Percentiles rank a stretch among this genome's conserved stretches.
Conservation (phyloP, 2,329 filamentous ascomycete species). For the Beauveria sp. region DNA sequence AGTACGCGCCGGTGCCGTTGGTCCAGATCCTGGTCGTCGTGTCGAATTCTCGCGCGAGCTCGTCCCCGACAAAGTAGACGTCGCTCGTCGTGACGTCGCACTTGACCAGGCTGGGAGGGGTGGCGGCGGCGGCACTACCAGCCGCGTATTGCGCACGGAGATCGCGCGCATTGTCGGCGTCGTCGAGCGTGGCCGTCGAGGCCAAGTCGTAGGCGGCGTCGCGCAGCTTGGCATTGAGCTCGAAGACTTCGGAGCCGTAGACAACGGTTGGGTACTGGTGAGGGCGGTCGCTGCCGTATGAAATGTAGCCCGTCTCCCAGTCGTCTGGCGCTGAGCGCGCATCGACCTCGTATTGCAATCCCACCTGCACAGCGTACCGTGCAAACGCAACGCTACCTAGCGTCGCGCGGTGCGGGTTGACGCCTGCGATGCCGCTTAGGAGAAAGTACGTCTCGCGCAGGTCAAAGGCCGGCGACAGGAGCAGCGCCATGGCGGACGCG, state of each 20-base stretch:
- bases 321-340: constrained; percentile 57
- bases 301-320: constrained; percentile 61
- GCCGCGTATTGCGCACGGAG: constrained; percentile 47
- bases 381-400: constrained; percentile 60
- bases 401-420: constrained; percentile 61
- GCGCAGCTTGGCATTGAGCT: constrained; percentile 53
- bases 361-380: constrained; percentile 64
- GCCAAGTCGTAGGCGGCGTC: constrained; percentile 45
- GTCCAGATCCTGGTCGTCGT: constrained; percentile 57
- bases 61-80: constrained; percentile 59
- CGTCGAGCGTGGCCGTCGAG: constrained; percentile 37
- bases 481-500: constrained; percentile 53
- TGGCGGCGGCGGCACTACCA: constrained; percentile 28
- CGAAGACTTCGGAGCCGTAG: constrained; percentile 65
- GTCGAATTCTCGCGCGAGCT: constrained; percentile 56
- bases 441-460: constrained; percentile 63
- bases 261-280: constrained; percentile 48
- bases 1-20: constrained; percentile 60
- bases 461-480: constrained; percentile 56
- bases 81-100: constrained; percentile 66
- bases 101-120: constrained; percentile 47
- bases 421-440: constrained; percentile 64
- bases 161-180: constrained; percentile 27
- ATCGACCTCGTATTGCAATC: constrained; percentile 69
- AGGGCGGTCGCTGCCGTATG: constrained; percentile 49